A percentile compares a stretch with the other conserved stretches of the same genome.
Conservation (phyloP, 2,329 filamentous ascomycete genomes). For the Xylariaceae sp. region DNA sequence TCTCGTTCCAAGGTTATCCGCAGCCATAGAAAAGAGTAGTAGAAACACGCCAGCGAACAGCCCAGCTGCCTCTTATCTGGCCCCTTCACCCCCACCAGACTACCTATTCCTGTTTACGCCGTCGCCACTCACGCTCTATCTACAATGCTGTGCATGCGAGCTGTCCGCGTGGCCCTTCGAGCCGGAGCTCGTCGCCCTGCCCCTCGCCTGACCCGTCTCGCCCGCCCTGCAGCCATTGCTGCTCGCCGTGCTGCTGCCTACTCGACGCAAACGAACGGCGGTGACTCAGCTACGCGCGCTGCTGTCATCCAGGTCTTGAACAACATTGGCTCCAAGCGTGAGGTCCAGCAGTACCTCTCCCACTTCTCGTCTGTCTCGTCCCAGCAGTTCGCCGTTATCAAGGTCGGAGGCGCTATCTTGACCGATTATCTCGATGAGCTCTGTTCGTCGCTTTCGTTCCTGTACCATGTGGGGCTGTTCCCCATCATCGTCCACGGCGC, state of each 20-base stretch:
- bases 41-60: not conserved
- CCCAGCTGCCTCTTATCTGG: not conserved
- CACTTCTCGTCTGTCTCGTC: constrained; percentile 96
- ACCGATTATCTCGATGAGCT: constrained; percentile 91
- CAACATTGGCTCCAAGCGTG: constrained; percentile 92
- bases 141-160: constrained; percentile 28
- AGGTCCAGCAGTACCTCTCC: constrained; percentile 95
- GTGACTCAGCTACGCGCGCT: constrained; percentile 61
- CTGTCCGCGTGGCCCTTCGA: constrained; percentile 28
- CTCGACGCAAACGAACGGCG: constrained; percentile 30
- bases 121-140: not conserved
- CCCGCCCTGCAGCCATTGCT: constrained; percentile 10
- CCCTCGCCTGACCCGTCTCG: constrained; percentile 13
- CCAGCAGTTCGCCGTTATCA: constrained; percentile 97
- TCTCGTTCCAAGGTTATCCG: constrained; percentile 5
- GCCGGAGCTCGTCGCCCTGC: constrained; percentile 30
- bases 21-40: constrained; percentile 6
- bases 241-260: constrained; percentile 36
- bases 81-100: not conserved
- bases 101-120: not conserved
- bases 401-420: constrained; percentile 93
- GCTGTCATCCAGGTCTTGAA: constrained; percentile 87
- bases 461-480: constrained; percentile 91
- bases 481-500: constrained; percentile 94
- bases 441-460: constrained; percentile 80